These are phyloP conservation scores for Tetracladium setigerum DNA, from an alignment of 495 filamentous ascomycete genomes.

Conservation along the genomic window DNA sequence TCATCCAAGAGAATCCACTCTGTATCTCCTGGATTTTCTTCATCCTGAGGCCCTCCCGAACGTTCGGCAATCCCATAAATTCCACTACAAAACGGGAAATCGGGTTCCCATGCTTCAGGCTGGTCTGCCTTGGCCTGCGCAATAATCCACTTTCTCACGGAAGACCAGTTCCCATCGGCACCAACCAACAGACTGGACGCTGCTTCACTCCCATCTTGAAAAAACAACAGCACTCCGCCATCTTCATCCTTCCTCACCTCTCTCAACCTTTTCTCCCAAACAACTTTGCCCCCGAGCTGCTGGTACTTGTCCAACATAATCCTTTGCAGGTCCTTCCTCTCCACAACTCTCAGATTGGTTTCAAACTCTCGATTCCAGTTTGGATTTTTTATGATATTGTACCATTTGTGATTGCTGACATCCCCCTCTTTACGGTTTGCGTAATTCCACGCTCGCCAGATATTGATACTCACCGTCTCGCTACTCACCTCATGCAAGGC, in stretches of 20 bases:
- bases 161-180: constrained; percentile 49
- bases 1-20: constrained; percentile 17
- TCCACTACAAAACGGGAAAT: constrained; percentile 7
- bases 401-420: background rate
- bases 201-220: constrained; percentile 27
- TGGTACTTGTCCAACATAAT: background rate
- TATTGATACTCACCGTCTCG: constrained; percentile 3
- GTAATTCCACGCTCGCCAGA: constrained; percentile 1
- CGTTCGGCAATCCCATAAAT: constrained; percentile 19
- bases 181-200: constrained; percentile 49
- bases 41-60: background rate
- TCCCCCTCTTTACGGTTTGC: no score
- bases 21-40: constrained; percentile 8
- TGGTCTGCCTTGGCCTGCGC: constrained; percentile 26
- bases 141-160: constrained; percentile 35
- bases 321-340: constrained; percentile 2
- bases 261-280: constrained; percentile 1
- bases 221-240: constrained; percentile 18
- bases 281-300: constrained; percentile 2
- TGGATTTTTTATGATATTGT: constrained; percentile 1
- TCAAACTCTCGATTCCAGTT: background rate
- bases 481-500: constrained; percentile 3
- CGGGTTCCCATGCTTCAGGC: constrained; percentile 14
- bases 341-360: constrained; percentile 4
- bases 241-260: background rate